A percentile compares a stretch with the other conserved stretches of the same genome.
Evolutionary conservation across 176 grass and related monocot genomes (phyloP).

Genomic region (Oryza meyeriana): DNA sequence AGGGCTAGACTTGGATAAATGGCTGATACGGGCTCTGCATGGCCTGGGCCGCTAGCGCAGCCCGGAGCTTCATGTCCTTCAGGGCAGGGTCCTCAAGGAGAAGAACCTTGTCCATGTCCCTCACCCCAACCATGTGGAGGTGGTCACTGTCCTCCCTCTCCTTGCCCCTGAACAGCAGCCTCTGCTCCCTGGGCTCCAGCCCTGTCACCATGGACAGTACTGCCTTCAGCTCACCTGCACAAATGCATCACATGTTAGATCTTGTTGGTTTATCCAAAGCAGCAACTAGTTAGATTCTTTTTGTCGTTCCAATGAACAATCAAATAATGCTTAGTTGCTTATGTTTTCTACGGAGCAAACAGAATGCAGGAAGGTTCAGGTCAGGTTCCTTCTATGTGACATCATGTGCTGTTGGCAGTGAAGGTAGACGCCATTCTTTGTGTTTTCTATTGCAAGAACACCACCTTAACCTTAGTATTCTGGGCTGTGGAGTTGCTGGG

Average conservation of each 20-base stretch:
- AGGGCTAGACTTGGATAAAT: slow-evolving; percentile 22
- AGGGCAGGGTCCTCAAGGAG: slow-evolving; percentile 70
- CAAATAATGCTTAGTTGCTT: background rate
- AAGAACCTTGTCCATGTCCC: slow-evolving; percentile 76
- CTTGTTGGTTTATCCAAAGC: background rate
- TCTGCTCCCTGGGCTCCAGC: slow-evolving; percentile 76
- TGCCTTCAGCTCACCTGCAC: slow-evolving; percentile 83
- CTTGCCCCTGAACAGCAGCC: slow-evolving; percentile 86
- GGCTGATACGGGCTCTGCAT: slow-evolving; percentile 17
- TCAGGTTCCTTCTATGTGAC: slow-evolving; percentile 9
- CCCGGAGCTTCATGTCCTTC: slow-evolving; percentile 58
- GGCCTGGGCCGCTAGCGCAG: slow-evolving; percentile 3
- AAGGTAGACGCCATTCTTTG: background rate
- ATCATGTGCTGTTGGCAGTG: slow-evolving; percentile 4
- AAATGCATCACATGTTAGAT: background rate
- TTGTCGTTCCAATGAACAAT: background rate
- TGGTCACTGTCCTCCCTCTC: slow-evolving; percentile 79
- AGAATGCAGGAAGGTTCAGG: slow-evolving; percentile 21
- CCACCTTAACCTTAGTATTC: background rate
- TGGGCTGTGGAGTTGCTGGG: background rate
- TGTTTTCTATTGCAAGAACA: slow-evolving; percentile 18
- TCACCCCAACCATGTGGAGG: slow-evolving; percentile 80
- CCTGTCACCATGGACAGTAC: slow-evolving; percentile 58
- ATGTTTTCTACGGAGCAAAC: background rate
- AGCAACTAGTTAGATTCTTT: background rate